Evolutionary conservation across 805 yeast genomes (phyloP).

Genomic region (Limtongozyma cylindracea): DNA sequence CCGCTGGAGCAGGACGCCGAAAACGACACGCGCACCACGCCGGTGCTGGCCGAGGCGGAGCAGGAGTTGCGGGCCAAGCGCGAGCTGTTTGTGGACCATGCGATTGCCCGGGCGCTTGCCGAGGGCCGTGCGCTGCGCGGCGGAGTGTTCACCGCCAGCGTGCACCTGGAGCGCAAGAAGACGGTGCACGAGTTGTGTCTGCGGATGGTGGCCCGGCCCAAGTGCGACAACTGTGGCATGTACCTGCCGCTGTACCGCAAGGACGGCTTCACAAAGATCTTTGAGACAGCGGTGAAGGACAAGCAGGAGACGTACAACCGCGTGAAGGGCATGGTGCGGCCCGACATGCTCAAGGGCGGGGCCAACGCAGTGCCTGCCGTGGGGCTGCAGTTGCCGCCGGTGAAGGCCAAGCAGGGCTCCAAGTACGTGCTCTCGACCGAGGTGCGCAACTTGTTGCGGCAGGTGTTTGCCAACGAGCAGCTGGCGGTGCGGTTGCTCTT

Average conservation of each 20-base stretch:
- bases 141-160: constrained; percentile 66
- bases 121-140: constrained; percentile 44
- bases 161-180: constrained; percentile 65
- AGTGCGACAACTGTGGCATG: constrained; percentile 93
- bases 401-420: constrained; percentile 44
- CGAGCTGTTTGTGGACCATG: constrained; percentile 40
- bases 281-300: constrained; percentile 66
- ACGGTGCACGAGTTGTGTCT: constrained; percentile 54
- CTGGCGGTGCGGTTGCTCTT: constrained; percentile 43
- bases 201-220: constrained; percentile 47
- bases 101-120: constrained; percentile 47
- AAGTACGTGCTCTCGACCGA: constrained; percentile 78
- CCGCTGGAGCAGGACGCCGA: constrained; percentile 13
- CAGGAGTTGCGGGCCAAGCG: constrained; percentile 30
- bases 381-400: constrained; percentile 24
- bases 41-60: constrained; percentile 9
- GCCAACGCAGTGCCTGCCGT: too few species aligned
- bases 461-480: constrained; percentile 56
- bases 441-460: constrained; percentile 50
- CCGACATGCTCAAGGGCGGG: constrained; percentile 24
- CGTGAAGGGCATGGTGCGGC: constrained; percentile 55
- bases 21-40: constrained; percentile 7
- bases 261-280: constrained; percentile 83
- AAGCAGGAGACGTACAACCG: constrained; percentile 65
- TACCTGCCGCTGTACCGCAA: constrained; percentile 83